These are phyloP conservation scores for Pseudozyma flocculosa DNA, from an alignment of 1,284 basidiomycete genomes.

Conservation along the genomic window DNA sequence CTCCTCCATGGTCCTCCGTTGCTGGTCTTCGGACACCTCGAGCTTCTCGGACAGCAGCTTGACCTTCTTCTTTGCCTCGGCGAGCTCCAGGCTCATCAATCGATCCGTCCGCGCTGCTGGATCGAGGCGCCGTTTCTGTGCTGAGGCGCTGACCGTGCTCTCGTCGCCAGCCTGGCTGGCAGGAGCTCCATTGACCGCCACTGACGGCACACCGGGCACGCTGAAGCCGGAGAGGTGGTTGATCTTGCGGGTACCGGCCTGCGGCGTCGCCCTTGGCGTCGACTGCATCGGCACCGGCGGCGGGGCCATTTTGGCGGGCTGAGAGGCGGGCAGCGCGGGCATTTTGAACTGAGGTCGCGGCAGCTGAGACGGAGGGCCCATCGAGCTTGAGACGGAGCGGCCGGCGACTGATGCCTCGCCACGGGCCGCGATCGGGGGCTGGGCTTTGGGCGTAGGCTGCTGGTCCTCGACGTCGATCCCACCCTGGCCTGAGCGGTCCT, in stretches of 20 bases:
- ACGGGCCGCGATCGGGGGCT: neutral
- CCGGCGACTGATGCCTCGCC: neutral
- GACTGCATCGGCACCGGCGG: neutral
- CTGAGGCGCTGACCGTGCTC: slow-evolving; percentile 7
- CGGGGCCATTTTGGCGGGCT: no score
- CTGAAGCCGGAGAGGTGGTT: slow-evolving; percentile 14
- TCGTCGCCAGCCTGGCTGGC: neutral
- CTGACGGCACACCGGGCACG: neutral
- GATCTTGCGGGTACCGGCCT: slow-evolving; percentile 32
- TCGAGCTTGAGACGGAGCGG: neutral
- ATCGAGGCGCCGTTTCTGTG: slow-evolving; percentile 17
- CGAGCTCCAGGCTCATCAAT: slow-evolving; percentile 22
- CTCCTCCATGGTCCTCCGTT: slow-evolving; percentile 7
- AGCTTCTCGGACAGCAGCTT: slow-evolving; percentile 12
- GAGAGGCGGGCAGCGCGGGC: no score
- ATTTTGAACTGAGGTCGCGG: neutral
- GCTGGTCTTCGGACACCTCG: slow-evolving; percentile 8
- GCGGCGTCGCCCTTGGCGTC: slow-evolving; percentile 27
- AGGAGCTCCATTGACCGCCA: neutral
- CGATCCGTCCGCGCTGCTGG: slow-evolving; percentile 24
- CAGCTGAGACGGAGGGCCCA: neutral
- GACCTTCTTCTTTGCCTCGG: slow-evolving; percentile 28
- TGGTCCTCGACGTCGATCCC: neutral
- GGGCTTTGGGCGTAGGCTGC: neutral
- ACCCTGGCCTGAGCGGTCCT: neutral